These are phyloP conservation scores for Neobulgaria alba DNA, from an alignment of 2,329 filamentous ascomycete species.

Conservation along the genomic window DNA sequence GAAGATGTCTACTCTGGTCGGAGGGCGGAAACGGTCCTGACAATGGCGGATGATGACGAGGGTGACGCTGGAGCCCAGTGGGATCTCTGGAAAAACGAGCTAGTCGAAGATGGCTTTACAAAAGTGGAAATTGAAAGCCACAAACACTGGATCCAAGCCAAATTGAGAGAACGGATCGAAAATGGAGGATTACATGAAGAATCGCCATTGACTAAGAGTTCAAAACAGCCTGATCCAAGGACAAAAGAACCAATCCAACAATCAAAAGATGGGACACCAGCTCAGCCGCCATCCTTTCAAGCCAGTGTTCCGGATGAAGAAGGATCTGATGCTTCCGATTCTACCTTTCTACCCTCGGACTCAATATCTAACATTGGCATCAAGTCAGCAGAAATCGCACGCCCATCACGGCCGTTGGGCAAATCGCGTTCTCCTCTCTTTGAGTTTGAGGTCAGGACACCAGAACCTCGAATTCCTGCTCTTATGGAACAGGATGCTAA, in stretches of 20 bases:
- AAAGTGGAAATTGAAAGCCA: constrained; percentile 8
- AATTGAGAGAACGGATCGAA: background rate
- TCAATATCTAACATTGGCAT: constrained; percentile 1
- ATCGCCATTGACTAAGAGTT: background rate
- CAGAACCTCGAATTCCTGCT: too few relatives aligned
- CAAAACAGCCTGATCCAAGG: background rate
- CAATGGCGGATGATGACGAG: constrained; percentile 2
- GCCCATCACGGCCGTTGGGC: too few relatives aligned
- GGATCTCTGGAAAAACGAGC: constrained; percentile 5
- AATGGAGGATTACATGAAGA: constrained; percentile 1
- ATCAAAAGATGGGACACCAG: background rate
- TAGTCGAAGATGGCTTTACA: constrained; percentile 8
- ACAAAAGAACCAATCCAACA: background rate
- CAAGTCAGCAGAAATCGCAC: background rate
- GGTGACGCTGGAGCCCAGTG: constrained; percentile 5
- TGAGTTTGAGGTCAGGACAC: too few relatives aligned
- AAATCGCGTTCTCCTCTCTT: too few relatives aligned
- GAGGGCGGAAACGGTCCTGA: constrained; percentile 4
- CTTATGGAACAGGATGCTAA: too few relatives aligned
- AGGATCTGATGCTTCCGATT: background rate
- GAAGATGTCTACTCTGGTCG: constrained; percentile 1
- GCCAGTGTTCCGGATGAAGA: background rate
- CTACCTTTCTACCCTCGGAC: background rate
- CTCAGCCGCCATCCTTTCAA: too few relatives aligned
- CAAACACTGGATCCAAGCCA: constrained; percentile 6